These are phyloP conservation scores for Mucuna pruriens DNA, from an alignment of 306 rosid species.

Conservation along the genomic window DNA sequence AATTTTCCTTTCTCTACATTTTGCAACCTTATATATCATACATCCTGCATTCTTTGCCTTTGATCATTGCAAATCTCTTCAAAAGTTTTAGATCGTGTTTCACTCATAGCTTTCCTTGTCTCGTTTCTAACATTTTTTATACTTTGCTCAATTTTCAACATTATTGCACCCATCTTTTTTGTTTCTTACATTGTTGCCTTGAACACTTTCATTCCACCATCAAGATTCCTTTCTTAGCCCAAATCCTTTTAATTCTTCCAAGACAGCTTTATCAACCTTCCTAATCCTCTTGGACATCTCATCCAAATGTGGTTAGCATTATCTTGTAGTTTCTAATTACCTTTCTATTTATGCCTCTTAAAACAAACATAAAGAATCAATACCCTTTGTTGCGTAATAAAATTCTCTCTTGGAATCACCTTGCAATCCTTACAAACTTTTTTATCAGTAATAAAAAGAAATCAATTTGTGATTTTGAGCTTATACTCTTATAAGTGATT, in stretches of 20 bases:
- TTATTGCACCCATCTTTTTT: background rate
- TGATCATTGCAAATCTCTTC: too few relatives aligned
- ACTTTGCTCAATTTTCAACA: too few relatives aligned
- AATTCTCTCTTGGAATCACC: background rate
- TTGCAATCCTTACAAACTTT: background rate
- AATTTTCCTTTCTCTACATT: too few relatives aligned
- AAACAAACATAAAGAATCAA: background rate
- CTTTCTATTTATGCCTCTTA: background rate
- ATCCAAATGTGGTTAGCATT: background rate
- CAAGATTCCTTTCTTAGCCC: background rate
- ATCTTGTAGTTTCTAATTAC: background rate
- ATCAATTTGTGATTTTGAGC: too few relatives aligned
- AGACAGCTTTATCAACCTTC: too few relatives aligned
- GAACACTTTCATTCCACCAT: background rate
- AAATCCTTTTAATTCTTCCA: background rate
- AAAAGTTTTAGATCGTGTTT: too few relatives aligned
- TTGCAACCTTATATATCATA: too few relatives aligned
- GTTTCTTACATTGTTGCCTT: background rate
- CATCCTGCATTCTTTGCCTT: too few relatives aligned
- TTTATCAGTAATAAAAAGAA: too few relatives aligned
- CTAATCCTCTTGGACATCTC: background rate
- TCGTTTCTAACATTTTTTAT: too few relatives aligned
- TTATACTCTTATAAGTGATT: too few relatives aligned
- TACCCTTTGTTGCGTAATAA: background rate
- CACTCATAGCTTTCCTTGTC: too few relatives aligned